Evolutionary conservation across 306 rosid species (phyloP).

Genomic region (Comarum palustre): DNA sequence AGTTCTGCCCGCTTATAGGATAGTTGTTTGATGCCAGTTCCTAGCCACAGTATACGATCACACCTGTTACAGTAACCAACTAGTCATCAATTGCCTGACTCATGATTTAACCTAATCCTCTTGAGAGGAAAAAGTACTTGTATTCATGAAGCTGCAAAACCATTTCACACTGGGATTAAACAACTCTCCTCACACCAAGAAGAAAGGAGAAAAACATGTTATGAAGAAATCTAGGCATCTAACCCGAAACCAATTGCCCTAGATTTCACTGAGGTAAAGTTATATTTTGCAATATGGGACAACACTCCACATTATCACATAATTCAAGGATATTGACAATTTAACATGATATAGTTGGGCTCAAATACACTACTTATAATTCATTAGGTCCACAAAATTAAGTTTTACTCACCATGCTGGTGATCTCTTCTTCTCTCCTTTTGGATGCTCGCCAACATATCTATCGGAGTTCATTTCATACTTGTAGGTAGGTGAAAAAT

Average conservation of each 20-base stretch:
- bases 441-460: slow-evolving; percentile 71
- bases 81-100: background rate
- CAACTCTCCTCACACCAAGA: background rate
- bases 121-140: background rate
- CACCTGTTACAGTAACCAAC: slow-evolving; percentile 55
- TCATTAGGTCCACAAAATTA: background rate
- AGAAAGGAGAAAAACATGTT: background rate
- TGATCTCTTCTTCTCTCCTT: slow-evolving; percentile 82
- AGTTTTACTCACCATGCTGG: slow-evolving; percentile 81
- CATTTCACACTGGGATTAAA: background rate
- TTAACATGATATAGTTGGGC: background rate
- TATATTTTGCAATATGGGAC: background rate
- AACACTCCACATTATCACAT: background rate
- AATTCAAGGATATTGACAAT: background rate
- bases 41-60: slow-evolving; percentile 80
- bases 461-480: slow-evolving; percentile 66
- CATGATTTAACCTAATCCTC: background rate
- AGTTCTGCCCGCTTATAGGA: slow-evolving; percentile 60
- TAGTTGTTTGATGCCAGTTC: slow-evolving; percentile 76
- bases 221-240: background rate
- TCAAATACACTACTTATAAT: background rate
- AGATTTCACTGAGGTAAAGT: background rate
- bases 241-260: background rate
- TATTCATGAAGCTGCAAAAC: background rate
- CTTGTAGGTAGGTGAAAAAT: slow-evolving; percentile 92